phyloP scores from a whole-genome alignment of 2,329 filamentous ascomycete species.

The Cryphonectria carpinicola region DNA sequence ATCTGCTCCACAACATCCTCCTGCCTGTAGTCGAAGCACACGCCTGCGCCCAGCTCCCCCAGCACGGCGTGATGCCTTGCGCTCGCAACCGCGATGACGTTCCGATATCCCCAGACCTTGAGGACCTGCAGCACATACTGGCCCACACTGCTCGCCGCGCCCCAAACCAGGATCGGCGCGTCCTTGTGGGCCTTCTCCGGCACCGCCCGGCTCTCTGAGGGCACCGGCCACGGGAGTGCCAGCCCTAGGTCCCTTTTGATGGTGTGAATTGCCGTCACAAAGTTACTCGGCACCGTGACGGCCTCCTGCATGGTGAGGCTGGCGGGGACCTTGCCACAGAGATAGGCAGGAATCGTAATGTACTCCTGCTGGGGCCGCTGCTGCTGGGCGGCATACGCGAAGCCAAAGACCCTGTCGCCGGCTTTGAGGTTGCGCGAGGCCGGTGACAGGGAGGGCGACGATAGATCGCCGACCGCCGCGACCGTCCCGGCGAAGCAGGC shows the following conservation, averaged over 20 bases:
- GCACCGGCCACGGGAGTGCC: slow-evolving; percentile 61
- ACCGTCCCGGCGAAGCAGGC: slow-evolving; percentile 57
- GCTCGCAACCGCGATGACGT: slow-evolving; percentile 54
- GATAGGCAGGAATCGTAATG: slow-evolving; percentile 54
- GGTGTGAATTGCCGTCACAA: slow-evolving; percentile 63
- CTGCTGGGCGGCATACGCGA: slow-evolving; percentile 50
- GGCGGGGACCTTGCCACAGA: slow-evolving; percentile 50
- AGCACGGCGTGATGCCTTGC: slow-evolving; percentile 49
- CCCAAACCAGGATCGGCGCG: slow-evolving; percentile 54
- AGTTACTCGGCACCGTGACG: slow-evolving; percentile 59
- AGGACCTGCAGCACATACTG: slow-evolving; percentile 55
- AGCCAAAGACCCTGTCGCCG: slow-evolving; percentile 61
- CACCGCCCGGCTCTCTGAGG: slow-evolving; percentile 40
- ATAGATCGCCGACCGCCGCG: slow-evolving; percentile 49
- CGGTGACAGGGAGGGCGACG: slow-evolving; percentile 9
- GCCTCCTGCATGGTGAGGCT: slow-evolving; percentile 49
- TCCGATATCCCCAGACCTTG: slow-evolving; percentile 54
- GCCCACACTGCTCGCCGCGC: slow-evolving; percentile 56
- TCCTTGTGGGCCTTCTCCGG: slow-evolving; percentile 38
- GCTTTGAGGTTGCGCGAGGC: slow-evolving; percentile 45
- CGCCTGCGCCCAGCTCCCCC: slow-evolving; percentile 47
- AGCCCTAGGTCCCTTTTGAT: slow-evolving; percentile 54
- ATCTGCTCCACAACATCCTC: slow-evolving; percentile 42
- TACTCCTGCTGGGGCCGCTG: slow-evolving; percentile 61
- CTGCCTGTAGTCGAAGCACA: slow-evolving; percentile 52